A percentile compares a stretch with the other conserved stretches of the same genome.
phyloP scores from a whole-genome alignment of 2,329 filamentous ascomycete genomes.

The Dryadomyces quercivorus region DNA sequence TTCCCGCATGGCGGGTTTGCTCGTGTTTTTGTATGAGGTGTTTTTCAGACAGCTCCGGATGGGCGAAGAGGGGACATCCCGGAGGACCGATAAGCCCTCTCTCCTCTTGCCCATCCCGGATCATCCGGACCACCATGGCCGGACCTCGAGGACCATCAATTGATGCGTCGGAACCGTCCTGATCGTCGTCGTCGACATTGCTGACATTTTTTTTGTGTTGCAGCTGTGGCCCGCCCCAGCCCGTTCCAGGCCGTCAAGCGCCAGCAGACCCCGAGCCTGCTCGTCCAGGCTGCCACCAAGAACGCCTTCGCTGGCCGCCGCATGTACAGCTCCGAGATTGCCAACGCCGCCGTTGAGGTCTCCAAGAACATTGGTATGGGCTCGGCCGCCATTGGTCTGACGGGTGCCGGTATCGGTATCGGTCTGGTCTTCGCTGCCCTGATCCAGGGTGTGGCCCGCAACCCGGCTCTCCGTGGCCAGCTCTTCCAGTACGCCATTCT shows the following conservation, averaged over 20 bases:
- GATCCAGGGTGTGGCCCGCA: slow-evolving; percentile 81
- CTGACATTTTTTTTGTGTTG: slow-evolving; percentile 12
- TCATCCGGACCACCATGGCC: slow-evolving; percentile 1
- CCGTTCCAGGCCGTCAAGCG: slow-evolving; percentile 67
- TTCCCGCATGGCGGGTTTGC: neutral
- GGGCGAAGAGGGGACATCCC: no score
- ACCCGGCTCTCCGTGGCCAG: slow-evolving; percentile 88
- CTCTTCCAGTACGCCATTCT: slow-evolving; percentile 62
- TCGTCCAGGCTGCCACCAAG: slow-evolving; percentile 48
- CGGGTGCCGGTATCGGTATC: slow-evolving; percentile 89
- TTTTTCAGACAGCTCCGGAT: slow-evolving; percentile 2
- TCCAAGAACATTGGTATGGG: slow-evolving; percentile 88
- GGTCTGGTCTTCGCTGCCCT: slow-evolving; percentile 88
- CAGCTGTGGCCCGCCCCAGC: slow-evolving; percentile 43
- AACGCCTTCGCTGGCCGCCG: slow-evolving; percentile 53
- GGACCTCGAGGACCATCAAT: neutral
- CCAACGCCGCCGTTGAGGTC: slow-evolving; percentile 78
- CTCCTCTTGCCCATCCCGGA: neutral
- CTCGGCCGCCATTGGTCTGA: slow-evolving; percentile 81
- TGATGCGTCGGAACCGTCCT: neutral
- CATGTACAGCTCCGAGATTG: slow-evolving; percentile 80
- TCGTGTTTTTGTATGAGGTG: slow-evolving; percentile 2
- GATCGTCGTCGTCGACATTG: neutral
- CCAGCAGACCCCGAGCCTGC: slow-evolving; percentile 56
- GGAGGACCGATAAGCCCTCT: no score